Evolutionary conservation across 202 grass and related monocot species (phyloP).

Genomic region (Zoysia matrella): DNA sequence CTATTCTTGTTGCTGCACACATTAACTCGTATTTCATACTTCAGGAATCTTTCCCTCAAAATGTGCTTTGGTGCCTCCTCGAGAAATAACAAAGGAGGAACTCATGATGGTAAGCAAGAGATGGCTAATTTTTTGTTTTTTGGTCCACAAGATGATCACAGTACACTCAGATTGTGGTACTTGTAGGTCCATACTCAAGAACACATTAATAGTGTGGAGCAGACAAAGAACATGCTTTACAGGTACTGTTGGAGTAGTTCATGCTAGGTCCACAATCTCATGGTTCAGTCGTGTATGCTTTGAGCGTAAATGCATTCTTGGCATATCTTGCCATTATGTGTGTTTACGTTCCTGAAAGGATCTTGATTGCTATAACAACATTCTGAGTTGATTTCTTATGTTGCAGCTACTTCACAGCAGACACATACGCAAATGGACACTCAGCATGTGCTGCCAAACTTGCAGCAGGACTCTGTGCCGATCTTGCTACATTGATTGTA

Average conservation of each 20-base stretch:
- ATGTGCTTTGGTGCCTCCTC: conserved; percentile 82
- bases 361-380: conserved; percentile 36
- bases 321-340: conserved; percentile 6
- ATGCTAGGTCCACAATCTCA: background rate
- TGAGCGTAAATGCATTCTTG: conserved; percentile 36
- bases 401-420: conserved; percentile 94
- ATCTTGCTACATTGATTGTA: conserved; percentile 84
- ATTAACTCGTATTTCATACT: conserved; percentile 42
- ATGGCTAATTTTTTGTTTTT: conserved; percentile 18
- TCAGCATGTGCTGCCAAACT: conserved; percentile 92
- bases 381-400: conserved; percentile 29
- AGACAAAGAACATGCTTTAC: conserved; percentile 92
- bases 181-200: conserved; percentile 84
- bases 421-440: conserved; percentile 92
- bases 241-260: conserved; percentile 59
- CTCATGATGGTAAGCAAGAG: conserved; percentile 66
- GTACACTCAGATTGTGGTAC: conserved; percentile 31
- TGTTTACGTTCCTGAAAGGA: conserved; percentile 3
- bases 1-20: conserved; percentile 4
- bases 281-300: conserved; percentile 7
- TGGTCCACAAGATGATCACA: conserved; percentile 28
- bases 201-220: conserved; percentile 84
- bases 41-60: conserved; percentile 87
- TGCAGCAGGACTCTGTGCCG: conserved; percentile 92
- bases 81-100: conserved; percentile 92